Evolutionary conservation across 768 basidiomycete species (phyloP), one percentile per base, ranked within the genome.

Genomic region (Pisolithus tinctorius): DNA sequence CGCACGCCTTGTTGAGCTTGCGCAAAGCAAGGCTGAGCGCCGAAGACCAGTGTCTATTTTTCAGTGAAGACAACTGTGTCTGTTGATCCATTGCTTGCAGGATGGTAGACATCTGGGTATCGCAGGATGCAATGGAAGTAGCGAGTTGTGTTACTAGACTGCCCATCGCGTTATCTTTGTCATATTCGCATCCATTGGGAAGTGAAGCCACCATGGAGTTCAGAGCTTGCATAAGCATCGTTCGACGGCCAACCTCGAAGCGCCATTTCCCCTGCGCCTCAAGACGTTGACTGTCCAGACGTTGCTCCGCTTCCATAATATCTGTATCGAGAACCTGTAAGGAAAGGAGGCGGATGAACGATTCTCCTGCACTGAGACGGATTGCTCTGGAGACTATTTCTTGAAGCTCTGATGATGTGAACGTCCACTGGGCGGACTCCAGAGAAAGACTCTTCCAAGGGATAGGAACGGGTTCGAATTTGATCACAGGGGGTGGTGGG

Each of bases 1-100:
- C 80, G 53, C 86, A 88, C 47, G 84, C 84, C 43, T 76, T 77
- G 61, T 91, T 90, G 27, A 91, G 72, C 76, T 92, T 92, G 10
- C 88, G 78, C 47, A 92, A 63, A 1, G 85, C 88, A 56, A 92
- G 78, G 0, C 83, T 81, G 10, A 91, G 75, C 16, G 88, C 86
- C n/a, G 85, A 86, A 1, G 85, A 75, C 69, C 78, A 81, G 65
- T 91, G 89, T 36, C 74, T 67, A 51, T 88, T 83, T 9, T 81
- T 72, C 38, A 88, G 57, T 37, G 72, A 71, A 13, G 73, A 66
- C 4, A 91, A 76, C 64, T 90, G 87, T 0, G 75, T 69, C 29
- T 81, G 72, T 56, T 87, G 88, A 60, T 87, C 83, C 4, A 71
- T 68, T 40, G 81, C 73, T 20, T 72, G 71, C 37, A 85, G 62